Evolutionary conservation across 2,329 filamentous ascomycete genomes (phyloP), one percentile per base, ranked within the genome.

Genomic region (Xylariaceae sp.): DNA sequence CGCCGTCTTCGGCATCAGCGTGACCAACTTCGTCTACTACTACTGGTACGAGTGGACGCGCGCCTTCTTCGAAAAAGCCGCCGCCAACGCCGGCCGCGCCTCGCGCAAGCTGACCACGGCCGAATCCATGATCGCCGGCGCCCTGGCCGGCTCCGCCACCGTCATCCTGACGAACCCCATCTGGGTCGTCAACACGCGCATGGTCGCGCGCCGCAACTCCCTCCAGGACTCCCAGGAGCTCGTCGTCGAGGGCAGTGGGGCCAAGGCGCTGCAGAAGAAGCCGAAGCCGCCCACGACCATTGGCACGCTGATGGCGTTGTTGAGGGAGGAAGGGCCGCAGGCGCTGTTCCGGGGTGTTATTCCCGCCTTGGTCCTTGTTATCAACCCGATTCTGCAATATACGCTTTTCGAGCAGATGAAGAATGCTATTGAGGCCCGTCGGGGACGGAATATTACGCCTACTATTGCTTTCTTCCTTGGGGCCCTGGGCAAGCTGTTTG

Each of bases 31-130:
- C 73, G 93, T 99, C 52, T 99, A 99, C 82, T 99, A 99, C 79
- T 99, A 97, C 82, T 99, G 90, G 93, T 99, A 97, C 77, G 94
- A 99, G 79, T 99, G 91, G 90, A 94, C 92, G 64, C 87, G 92
- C 60, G 82, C 88, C 54, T 88, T 88, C 73, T 97, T 97, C 78
- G 91, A 90, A 73, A 81, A 82, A 65, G 89, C 91, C 8, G 91
- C 92, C 51, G 74, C 82, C 59, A 87, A 85, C 69, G 80, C 89
- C 57, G 89, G 89, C 39, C 86, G 90, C 64, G 83, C 86, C 59
- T 86, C 83, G 63, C 88, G 85, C 76, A 92, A 92, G 73, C 87
- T 99, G 73, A 94, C 90, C 15, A 96, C 94, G 0, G 75, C 93
- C 67, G 93, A 99, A 79, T 89, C 88, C 66, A 99, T 99, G 88